Percentiles rank a stretch among this genome's conserved stretches.
Evolutionary conservation across 2,329 filamentous ascomycete species (phyloP).

Genomic region (Chaetomium olivaceum): DNA sequence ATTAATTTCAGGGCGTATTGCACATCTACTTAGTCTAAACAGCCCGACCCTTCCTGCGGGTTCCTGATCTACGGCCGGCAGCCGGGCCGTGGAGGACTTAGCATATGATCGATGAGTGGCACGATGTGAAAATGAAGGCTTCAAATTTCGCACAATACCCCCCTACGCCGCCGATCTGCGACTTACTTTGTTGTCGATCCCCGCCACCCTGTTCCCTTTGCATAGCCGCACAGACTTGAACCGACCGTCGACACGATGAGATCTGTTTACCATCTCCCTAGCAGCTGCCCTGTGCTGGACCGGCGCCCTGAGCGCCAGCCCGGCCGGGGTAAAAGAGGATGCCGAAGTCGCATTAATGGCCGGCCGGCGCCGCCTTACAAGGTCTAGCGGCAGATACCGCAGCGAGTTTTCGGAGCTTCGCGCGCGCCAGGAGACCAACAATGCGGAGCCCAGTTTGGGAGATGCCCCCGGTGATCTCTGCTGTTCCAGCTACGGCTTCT

Average conservation of each 20-base stretch:
- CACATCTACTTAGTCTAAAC: not conserved
- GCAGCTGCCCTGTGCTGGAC: slow-evolving; percentile 29
- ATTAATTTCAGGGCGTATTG: slow-evolving; percentile 22
- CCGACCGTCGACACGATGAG: slow-evolving; percentile 25
- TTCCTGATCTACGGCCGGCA: slow-evolving; percentile 28
- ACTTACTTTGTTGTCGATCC: slow-evolving; percentile 17
- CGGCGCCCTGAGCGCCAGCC: slow-evolving; percentile 15
- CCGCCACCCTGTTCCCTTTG: not conserved
- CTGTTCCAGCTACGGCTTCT: slow-evolving; percentile 36
- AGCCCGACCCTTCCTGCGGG: slow-evolving; percentile 19
- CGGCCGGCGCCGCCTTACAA: slow-evolving; percentile 14
- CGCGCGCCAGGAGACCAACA: slow-evolving; percentile 27
- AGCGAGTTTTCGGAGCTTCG: slow-evolving; percentile 25
- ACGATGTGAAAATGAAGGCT: slow-evolving; percentile 12
- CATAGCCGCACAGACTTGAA: slow-evolving; percentile 17
- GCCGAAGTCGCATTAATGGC: slow-evolving; percentile 8
- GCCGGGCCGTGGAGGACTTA: slow-evolving; percentile 4
- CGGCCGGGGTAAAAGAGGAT: not conserved
- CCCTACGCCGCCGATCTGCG: slow-evolving; percentile 4
- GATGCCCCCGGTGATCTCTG: slow-evolving; percentile 30
- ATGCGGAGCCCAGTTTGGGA: slow-evolving; percentile 29
- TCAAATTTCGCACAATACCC: slow-evolving; percentile 19
- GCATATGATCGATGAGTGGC: not conserved
- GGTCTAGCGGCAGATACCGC: slow-evolving; percentile 11
- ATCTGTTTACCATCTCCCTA: slow-evolving; percentile 25